Evolutionary conservation across 768 basidiomycete species (phyloP).

Genomic region (Lentinus tigrinus): DNA sequence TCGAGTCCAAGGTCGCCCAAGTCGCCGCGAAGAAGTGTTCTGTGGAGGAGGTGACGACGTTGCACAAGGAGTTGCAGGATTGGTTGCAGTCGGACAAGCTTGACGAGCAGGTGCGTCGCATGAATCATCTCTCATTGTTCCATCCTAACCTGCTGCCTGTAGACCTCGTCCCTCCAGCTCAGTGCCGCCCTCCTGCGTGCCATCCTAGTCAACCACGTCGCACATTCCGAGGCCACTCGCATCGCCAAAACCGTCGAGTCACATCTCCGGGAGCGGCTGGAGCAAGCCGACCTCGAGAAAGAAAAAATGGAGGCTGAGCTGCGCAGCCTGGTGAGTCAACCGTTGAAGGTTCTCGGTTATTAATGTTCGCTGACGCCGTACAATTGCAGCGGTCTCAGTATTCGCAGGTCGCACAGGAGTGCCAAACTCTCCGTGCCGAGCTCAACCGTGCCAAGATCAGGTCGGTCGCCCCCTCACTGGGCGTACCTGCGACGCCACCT

Average conservation of each 20-base stretch:
- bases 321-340: constrained; percentile 55
- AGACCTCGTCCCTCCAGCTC: constrained; percentile 69
- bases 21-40: constrained; percentile 85
- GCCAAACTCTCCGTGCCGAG: constrained; percentile 65
- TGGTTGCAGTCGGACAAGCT: constrained; percentile 65
- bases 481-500: constrained; percentile 30
- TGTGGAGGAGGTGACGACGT: constrained; percentile 76
- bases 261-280: constrained; percentile 61
- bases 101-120: constrained; percentile 59
- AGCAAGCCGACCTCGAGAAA: constrained; percentile 58
- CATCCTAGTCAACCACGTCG: constrained; percentile 79
- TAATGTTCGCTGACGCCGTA: constrained; percentile 7
- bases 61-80: constrained; percentile 77
- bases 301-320: constrained; percentile 68
- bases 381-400: constrained; percentile 53
- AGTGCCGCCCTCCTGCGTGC: constrained; percentile 79
- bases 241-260: constrained; percentile 61
- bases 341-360: not conserved
- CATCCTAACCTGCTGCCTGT: constrained; percentile 11
- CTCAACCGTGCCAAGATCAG: constrained; percentile 54
- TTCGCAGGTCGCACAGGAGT: constrained; percentile 70
- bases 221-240: constrained; percentile 77
- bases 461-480: constrained; percentile 36
- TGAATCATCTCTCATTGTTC: not conserved
- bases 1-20: constrained; percentile 77